Conservation (phyloP, 768 basidiomycete species). For the Termitomyces sp. region DNA sequence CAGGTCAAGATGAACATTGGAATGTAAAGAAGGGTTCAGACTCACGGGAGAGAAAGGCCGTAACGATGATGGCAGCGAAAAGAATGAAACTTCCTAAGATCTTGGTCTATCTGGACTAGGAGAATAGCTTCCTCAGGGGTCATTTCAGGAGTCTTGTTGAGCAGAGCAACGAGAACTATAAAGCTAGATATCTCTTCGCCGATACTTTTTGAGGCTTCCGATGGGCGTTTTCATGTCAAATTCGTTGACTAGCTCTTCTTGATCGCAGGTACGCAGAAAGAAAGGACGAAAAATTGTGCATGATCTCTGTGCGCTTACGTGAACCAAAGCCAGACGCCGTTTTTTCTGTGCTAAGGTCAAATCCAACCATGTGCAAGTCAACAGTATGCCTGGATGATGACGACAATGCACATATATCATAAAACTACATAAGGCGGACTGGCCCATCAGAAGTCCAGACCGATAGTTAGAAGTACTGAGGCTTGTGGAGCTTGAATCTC, state of each 20-base stretch:
- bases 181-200: neutral
- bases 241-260: neutral
- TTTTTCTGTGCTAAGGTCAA: no score
- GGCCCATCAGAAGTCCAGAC: no score
- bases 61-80: constrained; percentile 7
- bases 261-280: neutral
- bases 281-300: neutral
- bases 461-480: no score
- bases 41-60: constrained; percentile 9
- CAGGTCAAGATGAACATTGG: neutral
- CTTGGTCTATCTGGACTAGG: constrained; percentile 1
- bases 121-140: constrained; percentile 3
- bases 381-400: no score
- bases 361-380: no score
- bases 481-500: no score
- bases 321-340: neutral
- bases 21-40: neutral
- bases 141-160: neutral
- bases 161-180: neutral
- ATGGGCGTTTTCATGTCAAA: neutral
- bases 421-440: no score
- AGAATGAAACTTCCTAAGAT: constrained; percentile 1
- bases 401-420: no score
- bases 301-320: neutral
- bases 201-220: neutral